phyloP scores from a whole-genome alignment of 1,139 yeast species.

The Taphrina wiesneri region DNA sequence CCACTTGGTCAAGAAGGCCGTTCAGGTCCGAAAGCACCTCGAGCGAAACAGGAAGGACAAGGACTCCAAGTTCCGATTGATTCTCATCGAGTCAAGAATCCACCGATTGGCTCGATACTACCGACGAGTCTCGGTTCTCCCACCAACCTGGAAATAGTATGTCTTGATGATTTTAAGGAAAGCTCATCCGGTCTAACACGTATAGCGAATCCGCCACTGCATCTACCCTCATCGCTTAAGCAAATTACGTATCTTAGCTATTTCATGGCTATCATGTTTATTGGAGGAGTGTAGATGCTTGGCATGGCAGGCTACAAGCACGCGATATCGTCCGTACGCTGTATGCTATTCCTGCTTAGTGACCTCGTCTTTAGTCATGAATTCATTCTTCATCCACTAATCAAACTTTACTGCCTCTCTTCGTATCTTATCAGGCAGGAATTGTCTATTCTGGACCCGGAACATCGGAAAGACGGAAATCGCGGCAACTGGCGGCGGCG shows the following conservation, averaged over 20 bases:
- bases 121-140: constrained; percentile 35
- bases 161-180: constrained; percentile 57
- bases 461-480: neutral
- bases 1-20: constrained; percentile 99
- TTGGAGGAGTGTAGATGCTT: neutral
- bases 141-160: constrained; percentile 60
- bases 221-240: constrained; percentile 96
- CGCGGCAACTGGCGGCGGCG: neutral
- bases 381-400: neutral
- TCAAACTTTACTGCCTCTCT: neutral
- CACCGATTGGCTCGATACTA: constrained; percentile 93
- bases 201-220: constrained; percentile 98
- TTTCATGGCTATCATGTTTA: neutral
- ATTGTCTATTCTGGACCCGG: no score
- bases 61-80: constrained; percentile 99
- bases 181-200: constrained; percentile 32
- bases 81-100: constrained; percentile 99
- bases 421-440: no score
- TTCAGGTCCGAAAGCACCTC: constrained; percentile 98
- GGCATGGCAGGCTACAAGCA: constrained; percentile 2
- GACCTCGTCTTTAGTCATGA: neutral
- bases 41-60: constrained; percentile 99
- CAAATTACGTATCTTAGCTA: neutral
- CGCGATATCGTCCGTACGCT: neutral
- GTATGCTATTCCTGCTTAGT: neutral